Conservation (phyloP, 257 asterid genomes). For the Petunia secreta region DNA sequence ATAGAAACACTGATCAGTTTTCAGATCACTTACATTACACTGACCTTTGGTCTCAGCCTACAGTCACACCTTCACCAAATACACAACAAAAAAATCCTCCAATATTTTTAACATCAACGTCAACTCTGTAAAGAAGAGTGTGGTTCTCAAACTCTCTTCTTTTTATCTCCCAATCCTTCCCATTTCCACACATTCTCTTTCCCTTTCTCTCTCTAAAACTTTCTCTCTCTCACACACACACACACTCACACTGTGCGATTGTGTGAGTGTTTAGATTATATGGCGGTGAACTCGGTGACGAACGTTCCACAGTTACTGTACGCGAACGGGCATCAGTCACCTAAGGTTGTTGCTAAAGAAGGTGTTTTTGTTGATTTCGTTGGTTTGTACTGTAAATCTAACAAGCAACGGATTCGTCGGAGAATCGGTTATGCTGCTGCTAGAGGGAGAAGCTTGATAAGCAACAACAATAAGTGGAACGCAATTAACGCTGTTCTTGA, state of each 20-base stretch:
- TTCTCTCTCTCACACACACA: constrained; percentile 12
- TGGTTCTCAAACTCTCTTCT: constrained; percentile 32
- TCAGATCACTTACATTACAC: neutral
- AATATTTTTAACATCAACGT: neutral
- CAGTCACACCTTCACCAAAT: constrained; percentile 8
- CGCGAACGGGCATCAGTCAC: constrained; percentile 35
- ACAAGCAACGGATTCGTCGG: constrained; percentile 36
- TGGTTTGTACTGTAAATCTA: constrained; percentile 38
- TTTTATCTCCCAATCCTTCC: constrained; percentile 34
- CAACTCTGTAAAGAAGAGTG: neutral
- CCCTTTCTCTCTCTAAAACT: neutral
- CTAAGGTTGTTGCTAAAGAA: constrained; percentile 23
- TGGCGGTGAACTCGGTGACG: constrained; percentile 43
- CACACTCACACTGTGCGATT: neutral
- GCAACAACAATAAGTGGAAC: constrained; percentile 35
- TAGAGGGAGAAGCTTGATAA: constrained; percentile 28
- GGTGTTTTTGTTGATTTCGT: constrained; percentile 44
- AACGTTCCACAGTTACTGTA: constrained; percentile 44
- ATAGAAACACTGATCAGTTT: neutral
- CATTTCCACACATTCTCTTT: neutral
- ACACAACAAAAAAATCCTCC: neutral
- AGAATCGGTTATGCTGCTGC: constrained; percentile 37
- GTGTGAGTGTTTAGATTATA: constrained; percentile 16
- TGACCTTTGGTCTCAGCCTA: constrained; percentile 22
- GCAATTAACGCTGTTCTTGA: constrained; percentile 44